A percentile compares a stretch with the other conserved stretches of the same genome.
These are phyloP conservation scores for Letharia lupina DNA, from an alignment of 495 filamentous ascomycete genomes.

Conservation along the genomic window DNA sequence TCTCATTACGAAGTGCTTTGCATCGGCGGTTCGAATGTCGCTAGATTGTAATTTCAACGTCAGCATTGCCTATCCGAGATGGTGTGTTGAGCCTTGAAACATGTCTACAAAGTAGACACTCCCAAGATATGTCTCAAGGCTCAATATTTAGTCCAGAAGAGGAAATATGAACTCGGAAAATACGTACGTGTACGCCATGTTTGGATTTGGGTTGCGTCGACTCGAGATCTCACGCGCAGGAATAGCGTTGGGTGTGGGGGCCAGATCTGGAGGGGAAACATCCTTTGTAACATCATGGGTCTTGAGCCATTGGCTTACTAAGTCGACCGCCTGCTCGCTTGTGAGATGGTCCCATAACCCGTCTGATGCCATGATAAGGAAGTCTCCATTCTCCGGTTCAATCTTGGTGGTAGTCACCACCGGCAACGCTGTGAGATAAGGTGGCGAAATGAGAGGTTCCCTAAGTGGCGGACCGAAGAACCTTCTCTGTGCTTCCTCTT, in stretches of 20 bases:
- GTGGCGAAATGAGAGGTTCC: conserved; percentile 43
- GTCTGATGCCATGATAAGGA: conserved; percentile 57
- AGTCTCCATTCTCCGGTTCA: conserved; percentile 38
- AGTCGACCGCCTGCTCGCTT: conserved; percentile 49
- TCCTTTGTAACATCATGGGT: conserved; percentile 17
- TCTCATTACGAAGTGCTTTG: conserved; percentile 34
- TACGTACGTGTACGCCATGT: conserved; percentile 9
- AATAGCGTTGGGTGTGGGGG: not conserved
- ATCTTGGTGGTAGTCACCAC: conserved; percentile 50
- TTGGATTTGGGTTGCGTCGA: conserved; percentile 7
- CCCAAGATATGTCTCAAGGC: too few species aligned
- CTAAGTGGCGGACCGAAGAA: conserved; percentile 42
- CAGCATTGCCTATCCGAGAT: too few species aligned
- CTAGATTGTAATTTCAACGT: too few species aligned
- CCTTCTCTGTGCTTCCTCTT: conserved; percentile 33
- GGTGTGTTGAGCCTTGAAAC: too few species aligned
- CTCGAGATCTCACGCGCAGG: conserved; percentile 5
- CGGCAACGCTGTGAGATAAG: conserved; percentile 59
- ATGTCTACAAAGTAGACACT: too few species aligned
- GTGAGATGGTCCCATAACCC: conserved; percentile 57
- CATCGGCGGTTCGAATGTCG: not conserved
- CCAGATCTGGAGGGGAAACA: conserved; percentile 2
- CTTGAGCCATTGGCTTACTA: conserved; percentile 50
- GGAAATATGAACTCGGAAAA: too few species aligned
- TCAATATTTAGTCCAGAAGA: too few species aligned